Evolutionary conservation across 352 stramenopile genomes (phyloP).

Genomic region (Phytophthora nicotianae): DNA sequence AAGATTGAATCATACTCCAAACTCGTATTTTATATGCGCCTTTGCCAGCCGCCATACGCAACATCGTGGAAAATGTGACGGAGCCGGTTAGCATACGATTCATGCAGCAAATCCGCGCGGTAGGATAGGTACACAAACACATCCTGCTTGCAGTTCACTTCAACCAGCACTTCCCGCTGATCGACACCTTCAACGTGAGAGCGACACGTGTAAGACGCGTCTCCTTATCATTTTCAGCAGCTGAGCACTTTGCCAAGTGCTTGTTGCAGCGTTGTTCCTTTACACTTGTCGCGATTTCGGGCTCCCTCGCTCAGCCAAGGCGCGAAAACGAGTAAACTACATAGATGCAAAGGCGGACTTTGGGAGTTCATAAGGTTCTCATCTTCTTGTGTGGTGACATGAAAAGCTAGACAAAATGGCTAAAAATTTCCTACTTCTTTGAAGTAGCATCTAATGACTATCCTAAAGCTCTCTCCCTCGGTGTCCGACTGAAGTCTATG

Average conservation of each 20-base stretch:
- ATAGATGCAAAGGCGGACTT: not conserved
- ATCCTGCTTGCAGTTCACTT: constrained; percentile 32
- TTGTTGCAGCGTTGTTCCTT: too few relatives aligned
- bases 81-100: constrained; percentile 33
- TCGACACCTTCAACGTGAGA: constrained; percentile 25
- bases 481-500: constrained; percentile 25
- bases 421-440: constrained; percentile 20
- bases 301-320: constrained; percentile 1
- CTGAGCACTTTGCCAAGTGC: constrained; percentile 6
- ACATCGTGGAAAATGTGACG: constrained; percentile 24
- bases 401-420: constrained; percentile 31
- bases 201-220: constrained; percentile 9
- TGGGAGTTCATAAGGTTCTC: constrained; percentile 26
- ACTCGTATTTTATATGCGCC: constrained; percentile 2
- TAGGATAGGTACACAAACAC: constrained; percentile 4
- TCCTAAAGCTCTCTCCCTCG: constrained; percentile 27
- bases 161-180: constrained; percentile 26
- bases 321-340: constrained; percentile 3
- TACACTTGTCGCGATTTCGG: constrained; percentile 24
- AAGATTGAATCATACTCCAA: not conserved
- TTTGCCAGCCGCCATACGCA: not conserved
- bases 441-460: constrained; percentile 41
- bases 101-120: constrained; percentile 16
- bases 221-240: constrained; percentile 21
- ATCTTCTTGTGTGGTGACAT: constrained; percentile 22